These are phyloP conservation scores for Ganoderma multipileum DNA, from an alignment of 1,284 basidiomycete species.

Conservation along the genomic window DNA sequence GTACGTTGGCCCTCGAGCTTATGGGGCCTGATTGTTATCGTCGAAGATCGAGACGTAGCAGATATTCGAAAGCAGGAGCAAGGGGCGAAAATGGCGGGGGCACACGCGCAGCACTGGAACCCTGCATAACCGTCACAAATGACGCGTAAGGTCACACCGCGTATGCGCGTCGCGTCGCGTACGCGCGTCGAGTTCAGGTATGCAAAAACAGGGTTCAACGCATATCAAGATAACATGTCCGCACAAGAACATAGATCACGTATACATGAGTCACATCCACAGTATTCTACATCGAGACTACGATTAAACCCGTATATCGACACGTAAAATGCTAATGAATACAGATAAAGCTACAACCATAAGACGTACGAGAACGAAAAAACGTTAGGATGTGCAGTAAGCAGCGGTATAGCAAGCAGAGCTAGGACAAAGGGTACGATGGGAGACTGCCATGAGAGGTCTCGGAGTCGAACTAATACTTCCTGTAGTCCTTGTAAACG, in stretches of 20 bases:
- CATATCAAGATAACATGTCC: background rate
- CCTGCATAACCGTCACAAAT: constrained; percentile 4
- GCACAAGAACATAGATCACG: background rate
- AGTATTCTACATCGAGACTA: background rate
- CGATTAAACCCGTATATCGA: background rate
- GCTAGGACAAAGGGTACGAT: background rate
- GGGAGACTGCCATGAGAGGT: background rate
- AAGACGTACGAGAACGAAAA: background rate
- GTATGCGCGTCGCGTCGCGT: constrained; percentile 7
- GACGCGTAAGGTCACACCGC: constrained; percentile 25
- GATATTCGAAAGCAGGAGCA: background rate
- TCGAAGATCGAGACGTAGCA: background rate
- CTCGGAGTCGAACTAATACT: constrained; percentile 27
- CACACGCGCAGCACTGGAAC: background rate
- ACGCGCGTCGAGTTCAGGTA: background rate
- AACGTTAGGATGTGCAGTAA: background rate
- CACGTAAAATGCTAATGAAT: background rate
- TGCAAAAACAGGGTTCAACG: background rate
- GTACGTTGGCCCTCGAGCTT: background rate
- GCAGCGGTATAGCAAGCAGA: background rate
- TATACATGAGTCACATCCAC: background rate
- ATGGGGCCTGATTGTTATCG: background rate
- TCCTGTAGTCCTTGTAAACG: constrained; percentile 34
- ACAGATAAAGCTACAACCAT: constrained; percentile 1
- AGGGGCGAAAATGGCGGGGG: background rate